Evolutionary conservation across 805 yeast species (phyloP).

Genomic region (Myxozyma sirexii): DNA sequence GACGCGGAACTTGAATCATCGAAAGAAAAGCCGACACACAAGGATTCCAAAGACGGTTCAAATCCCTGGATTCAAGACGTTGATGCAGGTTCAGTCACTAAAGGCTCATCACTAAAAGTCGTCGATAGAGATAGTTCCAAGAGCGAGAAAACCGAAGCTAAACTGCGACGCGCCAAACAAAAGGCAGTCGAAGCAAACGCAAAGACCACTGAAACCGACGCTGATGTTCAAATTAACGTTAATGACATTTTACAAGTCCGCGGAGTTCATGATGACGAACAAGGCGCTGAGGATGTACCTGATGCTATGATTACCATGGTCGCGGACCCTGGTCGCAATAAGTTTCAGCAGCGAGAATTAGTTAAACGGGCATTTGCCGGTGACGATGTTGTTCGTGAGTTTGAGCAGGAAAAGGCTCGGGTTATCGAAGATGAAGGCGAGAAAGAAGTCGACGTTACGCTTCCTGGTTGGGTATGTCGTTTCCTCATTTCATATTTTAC

Average conservation of each 20-base stretch:
- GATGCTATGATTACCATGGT: conserved; percentile 26
- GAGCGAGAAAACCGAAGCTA: conserved; percentile 47
- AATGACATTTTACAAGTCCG: conserved; percentile 56
- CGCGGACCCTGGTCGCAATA: conserved; percentile 37
- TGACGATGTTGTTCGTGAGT: conserved; percentile 85
- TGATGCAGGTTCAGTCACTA: conserved; percentile 49
- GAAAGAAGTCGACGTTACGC: conserved; percentile 76
- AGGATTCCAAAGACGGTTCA: conserved; percentile 27
- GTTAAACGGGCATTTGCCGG: conserved; percentile 96
- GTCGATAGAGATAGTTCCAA: conserved; percentile 56
- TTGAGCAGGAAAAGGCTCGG: conserved; percentile 72
- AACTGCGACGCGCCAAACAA: conserved; percentile 38
- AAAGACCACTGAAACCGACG: conserved; percentile 34
- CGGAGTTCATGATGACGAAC: conserved; percentile 51
- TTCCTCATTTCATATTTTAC: not conserved
- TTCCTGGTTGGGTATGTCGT: conserved; percentile 78
- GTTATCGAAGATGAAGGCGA: conserved; percentile 79
- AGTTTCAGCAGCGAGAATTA: conserved; percentile 72
- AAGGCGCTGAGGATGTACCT: conserved; percentile 48
- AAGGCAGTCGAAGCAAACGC: conserved; percentile 38
- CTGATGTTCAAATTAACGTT: conserved; percentile 39
- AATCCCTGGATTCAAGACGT: conserved; percentile 44
- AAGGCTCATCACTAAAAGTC: conserved; percentile 52
- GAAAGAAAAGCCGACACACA: conserved; percentile 4
- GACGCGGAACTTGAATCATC: not conserved